These are phyloP conservation scores for Hymenoscyphus albidus DNA, from an alignment of 2,329 filamentous ascomycete genomes.

Conservation along the genomic window DNA sequence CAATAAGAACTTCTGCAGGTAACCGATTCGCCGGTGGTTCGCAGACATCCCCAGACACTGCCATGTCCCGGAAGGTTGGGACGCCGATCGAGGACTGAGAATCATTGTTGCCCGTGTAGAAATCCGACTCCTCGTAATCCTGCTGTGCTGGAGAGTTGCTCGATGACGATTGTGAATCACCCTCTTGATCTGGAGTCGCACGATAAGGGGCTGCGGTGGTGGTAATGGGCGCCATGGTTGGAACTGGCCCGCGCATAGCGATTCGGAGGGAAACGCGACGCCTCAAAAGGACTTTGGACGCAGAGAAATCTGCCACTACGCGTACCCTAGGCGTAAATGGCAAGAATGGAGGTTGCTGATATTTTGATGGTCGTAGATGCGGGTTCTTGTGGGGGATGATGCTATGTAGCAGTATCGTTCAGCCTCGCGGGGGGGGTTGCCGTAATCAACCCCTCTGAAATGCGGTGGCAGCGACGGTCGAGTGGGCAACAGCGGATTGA, in stretches of 20 bases:
- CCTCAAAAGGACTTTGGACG: not conserved
- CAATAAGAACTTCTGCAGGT: conserved; percentile 91
- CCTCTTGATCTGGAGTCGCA: conserved; percentile 30
- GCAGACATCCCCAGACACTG: conserved; percentile 63
- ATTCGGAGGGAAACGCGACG: conserved; percentile 1
- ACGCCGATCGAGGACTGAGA: conserved; percentile 88
- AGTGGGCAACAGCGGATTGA: not conserved
- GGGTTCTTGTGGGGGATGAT: not conserved
- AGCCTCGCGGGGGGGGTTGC: not conserved
- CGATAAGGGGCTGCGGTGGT: conserved; percentile 26
- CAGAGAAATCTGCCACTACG: not conserved
- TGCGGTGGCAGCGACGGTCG: not conserved
- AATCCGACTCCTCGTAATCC: conserved; percentile 90
- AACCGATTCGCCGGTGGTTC: conserved; percentile 78
- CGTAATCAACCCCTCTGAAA: not conserved
- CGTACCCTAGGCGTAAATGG: not conserved
- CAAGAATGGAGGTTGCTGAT: conserved; percentile 3
- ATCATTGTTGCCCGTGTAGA: conserved; percentile 84
- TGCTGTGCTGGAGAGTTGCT: conserved; percentile 71
- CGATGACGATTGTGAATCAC: conserved; percentile 43
- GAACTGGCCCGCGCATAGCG: conserved; percentile 29
- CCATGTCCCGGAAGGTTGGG: conserved; percentile 72
- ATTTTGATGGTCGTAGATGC: not conserved
- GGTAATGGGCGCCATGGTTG: conserved; percentile 26
- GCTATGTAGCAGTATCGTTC: not conserved